Percentiles rank a stretch among this genome's conserved stretches.
phyloP scores from a whole-genome alignment of 2,329 filamentous ascomycete genomes.

The Teratosphaeria destructans region DNA sequence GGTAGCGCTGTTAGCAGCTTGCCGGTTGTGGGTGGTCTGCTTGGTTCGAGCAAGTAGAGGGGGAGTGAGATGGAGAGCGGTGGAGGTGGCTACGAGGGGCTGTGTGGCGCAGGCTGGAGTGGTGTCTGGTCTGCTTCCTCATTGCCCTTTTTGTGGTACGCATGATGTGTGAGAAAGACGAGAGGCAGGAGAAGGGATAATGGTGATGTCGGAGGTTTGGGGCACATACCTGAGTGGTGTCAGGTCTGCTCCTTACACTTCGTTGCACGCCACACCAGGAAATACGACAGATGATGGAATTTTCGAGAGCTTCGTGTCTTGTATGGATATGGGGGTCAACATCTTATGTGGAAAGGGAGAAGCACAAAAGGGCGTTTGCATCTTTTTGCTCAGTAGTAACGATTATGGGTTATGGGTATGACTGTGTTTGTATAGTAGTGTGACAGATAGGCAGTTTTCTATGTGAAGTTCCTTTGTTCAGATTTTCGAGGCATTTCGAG shows the following conservation, averaged over 20 bases:
- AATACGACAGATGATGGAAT: not conserved
- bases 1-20: conserved; percentile 26
- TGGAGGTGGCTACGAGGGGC: not conserved
- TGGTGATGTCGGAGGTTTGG: not conserved
- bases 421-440: not conserved
- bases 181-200: not conserved
- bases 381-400: not conserved
- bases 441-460: not conserved
- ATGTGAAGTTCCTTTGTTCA: not conserved
- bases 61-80: not conserved
- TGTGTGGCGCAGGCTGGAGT: not conserved
- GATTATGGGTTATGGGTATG: not conserved
- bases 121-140: not conserved
- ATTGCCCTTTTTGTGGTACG: not conserved
- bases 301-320: not conserved
- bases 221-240: not conserved
- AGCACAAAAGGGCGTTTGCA: not conserved
- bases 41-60: conserved; percentile 22
- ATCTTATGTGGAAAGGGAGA: not conserved
- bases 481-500: not conserved
- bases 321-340: not conserved
- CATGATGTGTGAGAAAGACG: not conserved
- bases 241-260: not conserved
- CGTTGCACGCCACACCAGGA: not conserved
- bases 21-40: conserved; percentile 38